Conservation (phyloP, 768 basidiomycete genomes). For the Termitomyces sp. region DNA sequence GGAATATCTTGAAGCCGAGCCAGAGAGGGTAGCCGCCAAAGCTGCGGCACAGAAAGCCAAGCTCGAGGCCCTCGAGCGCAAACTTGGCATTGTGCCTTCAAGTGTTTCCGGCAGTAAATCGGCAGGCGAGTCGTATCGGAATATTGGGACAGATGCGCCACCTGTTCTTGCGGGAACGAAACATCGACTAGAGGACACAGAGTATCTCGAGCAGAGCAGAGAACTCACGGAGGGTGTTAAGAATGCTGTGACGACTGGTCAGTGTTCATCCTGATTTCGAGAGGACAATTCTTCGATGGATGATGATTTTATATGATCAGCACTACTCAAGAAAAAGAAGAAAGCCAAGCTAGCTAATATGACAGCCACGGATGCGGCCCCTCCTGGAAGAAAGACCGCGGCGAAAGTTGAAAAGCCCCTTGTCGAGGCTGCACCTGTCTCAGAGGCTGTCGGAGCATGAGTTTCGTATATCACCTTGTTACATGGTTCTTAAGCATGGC, state of each 20-base stretch:
- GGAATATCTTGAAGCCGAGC: constrained; percentile 82
- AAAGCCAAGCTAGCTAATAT: constrained; percentile 51
- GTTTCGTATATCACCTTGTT: not conserved
- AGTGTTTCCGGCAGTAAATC: constrained; percentile 20
- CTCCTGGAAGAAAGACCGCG: not conserved
- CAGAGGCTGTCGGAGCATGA: constrained; percentile 18
- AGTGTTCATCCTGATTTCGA: constrained; percentile 15
- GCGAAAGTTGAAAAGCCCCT: constrained; percentile 1
- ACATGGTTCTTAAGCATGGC: not conserved
- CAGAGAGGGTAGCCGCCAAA: constrained; percentile 74
- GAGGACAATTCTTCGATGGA: not conserved
- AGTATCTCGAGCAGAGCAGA: constrained; percentile 87
- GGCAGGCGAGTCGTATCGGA: constrained; percentile 27
- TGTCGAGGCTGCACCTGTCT: constrained; percentile 5
- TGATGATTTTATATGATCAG: constrained; percentile 27
- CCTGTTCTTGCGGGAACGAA: constrained; percentile 69
- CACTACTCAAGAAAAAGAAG: constrained; percentile 73
- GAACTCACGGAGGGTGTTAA: constrained; percentile 91
- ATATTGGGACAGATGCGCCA: constrained; percentile 28
- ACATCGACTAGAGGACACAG: constrained; percentile 87
- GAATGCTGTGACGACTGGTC: constrained; percentile 85
- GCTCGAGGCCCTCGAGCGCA: constrained; percentile 80
- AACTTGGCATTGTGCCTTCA: constrained; percentile 63
- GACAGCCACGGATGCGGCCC: constrained; percentile 6
- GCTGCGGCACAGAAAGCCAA: constrained; percentile 78